Percentiles rank a stretch among this genome's conserved stretches.
phyloP scores from a whole-genome alignment of 2,329 filamentous ascomycete genomes.

The Xylaria digitata region DNA sequence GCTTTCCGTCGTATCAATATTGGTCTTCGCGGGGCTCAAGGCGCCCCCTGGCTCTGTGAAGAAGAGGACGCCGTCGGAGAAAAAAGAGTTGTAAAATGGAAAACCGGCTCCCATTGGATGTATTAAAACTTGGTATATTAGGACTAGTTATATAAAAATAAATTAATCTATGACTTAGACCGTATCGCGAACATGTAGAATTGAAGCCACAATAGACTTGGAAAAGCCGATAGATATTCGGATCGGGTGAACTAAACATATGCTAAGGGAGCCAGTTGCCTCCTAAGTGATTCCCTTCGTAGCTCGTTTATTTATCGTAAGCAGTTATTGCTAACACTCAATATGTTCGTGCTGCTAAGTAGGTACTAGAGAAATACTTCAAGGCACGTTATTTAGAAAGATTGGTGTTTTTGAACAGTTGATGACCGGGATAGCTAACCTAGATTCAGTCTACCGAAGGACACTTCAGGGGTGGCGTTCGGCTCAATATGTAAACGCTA shows the following conservation, averaged over 20 bases:
- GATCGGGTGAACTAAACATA: too few species aligned
- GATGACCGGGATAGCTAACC: too few species aligned
- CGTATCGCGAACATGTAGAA: too few species aligned
- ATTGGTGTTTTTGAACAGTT: conserved; percentile 5
- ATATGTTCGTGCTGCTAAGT: background rate
- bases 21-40: conserved; percentile 79
- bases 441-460: background rate
- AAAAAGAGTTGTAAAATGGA: conserved; percentile 47
- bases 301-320: background rate
- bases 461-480: conserved; percentile 10
- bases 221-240: too few species aligned
- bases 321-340: background rate
- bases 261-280: background rate
- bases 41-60: conserved; percentile 62
- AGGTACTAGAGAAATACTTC: background rate
- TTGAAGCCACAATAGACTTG: too few species aligned
- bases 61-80: conserved; percentile 40
- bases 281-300: background rate
- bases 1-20: conserved; percentile 77
- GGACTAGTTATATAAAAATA: conserved; percentile 13
- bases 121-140: conserved; percentile 8
- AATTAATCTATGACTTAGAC: background rate
- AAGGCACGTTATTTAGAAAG: conserved; percentile 6
- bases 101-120: background rate
- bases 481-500: background rate